Evolutionary conservation across 2,329 filamentous ascomycete genomes (phyloP).

Genomic region (Fusarium paranaense): DNA sequence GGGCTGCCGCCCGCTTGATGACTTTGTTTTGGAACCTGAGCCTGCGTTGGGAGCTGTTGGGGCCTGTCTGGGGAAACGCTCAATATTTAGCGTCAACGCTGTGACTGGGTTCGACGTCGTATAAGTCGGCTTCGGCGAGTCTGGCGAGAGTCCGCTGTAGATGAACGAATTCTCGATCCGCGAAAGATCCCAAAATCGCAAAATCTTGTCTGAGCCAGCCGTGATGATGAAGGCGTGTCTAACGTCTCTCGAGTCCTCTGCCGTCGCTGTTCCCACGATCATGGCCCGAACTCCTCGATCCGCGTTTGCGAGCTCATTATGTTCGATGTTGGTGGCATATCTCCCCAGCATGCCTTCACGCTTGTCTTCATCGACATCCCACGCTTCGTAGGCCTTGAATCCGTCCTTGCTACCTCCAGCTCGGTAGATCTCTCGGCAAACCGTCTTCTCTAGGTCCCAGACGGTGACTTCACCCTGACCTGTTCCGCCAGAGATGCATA

Average conservation of each 20-base stretch:
- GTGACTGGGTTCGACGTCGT: constrained; percentile 71
- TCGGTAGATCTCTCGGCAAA: constrained; percentile 91
- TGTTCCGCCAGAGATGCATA: constrained; percentile 90
- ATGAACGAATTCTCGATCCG: constrained; percentile 82
- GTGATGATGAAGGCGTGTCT: constrained; percentile 88
- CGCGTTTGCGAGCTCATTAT: constrained; percentile 62
- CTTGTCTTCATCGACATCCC: constrained; percentile 90
- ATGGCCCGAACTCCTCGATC: constrained; percentile 82
- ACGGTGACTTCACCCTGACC: constrained; percentile 90
- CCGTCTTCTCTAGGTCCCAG: constrained; percentile 93
- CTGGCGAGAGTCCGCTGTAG: constrained; percentile 79
- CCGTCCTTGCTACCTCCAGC: constrained; percentile 71
- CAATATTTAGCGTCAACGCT: constrained; percentile 74
- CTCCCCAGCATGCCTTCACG: constrained; percentile 87
- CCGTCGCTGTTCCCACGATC: constrained; percentile 77
- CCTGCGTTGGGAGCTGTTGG: constrained; percentile 47
- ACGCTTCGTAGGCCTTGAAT: constrained; percentile 79
- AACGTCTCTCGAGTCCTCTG: constrained; percentile 75
- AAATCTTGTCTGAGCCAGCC: constrained; percentile 87
- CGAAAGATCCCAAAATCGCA: constrained; percentile 92
- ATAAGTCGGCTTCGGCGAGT: constrained; percentile 81
- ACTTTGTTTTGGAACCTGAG: constrained; percentile 48
- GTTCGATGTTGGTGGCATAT: constrained; percentile 81
- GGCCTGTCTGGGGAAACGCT: constrained; percentile 63
- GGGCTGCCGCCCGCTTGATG: constrained; percentile 61